Conservation (phyloP, 768 basidiomycete species). For the Pisolithus albus region DNA sequence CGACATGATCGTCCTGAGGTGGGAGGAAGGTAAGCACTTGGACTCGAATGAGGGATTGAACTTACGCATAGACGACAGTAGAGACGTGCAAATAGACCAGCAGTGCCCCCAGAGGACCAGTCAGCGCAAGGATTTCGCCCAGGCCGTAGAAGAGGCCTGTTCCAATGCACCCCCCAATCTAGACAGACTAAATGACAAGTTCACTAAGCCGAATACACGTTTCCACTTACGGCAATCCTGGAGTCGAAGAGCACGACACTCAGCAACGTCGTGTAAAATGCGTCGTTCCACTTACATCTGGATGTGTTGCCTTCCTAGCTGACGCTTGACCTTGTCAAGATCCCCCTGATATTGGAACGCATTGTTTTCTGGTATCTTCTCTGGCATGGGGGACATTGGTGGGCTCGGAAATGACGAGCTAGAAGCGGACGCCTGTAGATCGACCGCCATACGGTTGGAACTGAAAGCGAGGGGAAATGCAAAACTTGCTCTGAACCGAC, state of each 20-base stretch:
- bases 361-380: neutral
- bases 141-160: slow-evolving; percentile 28
- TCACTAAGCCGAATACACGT: neutral
- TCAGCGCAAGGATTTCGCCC: slow-evolving; percentile 20
- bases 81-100: slow-evolving; percentile 23
- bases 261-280: neutral
- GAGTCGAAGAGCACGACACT: neutral
- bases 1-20: slow-evolving; percentile 22
- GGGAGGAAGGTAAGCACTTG: neutral
- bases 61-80: slow-evolving; percentile 25
- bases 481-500: no score
- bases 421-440: no score
- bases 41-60: neutral
- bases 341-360: slow-evolving; percentile 10
- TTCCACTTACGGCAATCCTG: slow-evolving; percentile 16
- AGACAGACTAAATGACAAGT: neutral
- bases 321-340: slow-evolving; percentile 15
- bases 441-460: no score
- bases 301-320: slow-evolving; percentile 16
- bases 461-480: no score
- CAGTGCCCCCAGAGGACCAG: slow-evolving; percentile 25
- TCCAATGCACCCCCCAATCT: slow-evolving; percentile 26
- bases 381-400: neutral
- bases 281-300: slow-evolving; percentile 8
- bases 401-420: no score